Evolutionary conservation across 495 filamentous ascomycete genomes (phyloP).

Genomic region (Massariosphaeria phaeospora): DNA sequence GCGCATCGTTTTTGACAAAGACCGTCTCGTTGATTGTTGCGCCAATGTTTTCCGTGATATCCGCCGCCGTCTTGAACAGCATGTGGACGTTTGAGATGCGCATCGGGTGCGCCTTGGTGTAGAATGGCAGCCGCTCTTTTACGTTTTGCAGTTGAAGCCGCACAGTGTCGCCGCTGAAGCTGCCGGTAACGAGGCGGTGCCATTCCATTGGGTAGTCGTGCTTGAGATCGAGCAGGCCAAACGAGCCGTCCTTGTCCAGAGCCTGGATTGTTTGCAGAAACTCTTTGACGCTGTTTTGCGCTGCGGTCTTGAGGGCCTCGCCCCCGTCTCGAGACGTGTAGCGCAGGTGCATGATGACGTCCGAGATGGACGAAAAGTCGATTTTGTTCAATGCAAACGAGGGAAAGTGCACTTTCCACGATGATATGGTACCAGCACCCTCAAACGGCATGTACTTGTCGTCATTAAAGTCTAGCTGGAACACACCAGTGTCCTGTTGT

Average conservation of each 20-base stretch:
- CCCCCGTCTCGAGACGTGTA: constrained; percentile 6
- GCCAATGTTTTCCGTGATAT: no score
- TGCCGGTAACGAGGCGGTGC: neutral
- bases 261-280: neutral
- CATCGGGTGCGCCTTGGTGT: neutral
- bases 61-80: no score
- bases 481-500: constrained; percentile 35
- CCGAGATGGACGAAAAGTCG: constrained; percentile 30
- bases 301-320: neutral
- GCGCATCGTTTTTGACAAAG: no score
- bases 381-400: neutral
- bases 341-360: constrained; percentile 17
- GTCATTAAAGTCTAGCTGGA: constrained; percentile 33
- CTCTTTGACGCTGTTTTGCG: neutral
- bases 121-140: neutral
- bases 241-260: neutral
- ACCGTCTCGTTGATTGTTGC: no score
- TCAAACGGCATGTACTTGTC: constrained; percentile 38
- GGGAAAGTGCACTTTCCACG: constrained; percentile 23
- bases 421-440: constrained; percentile 32
- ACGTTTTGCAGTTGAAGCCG: neutral
- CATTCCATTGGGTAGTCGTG: neutral
- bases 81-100: no score
- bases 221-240: neutral
- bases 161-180: neutral